Evolutionary conservation across 2,329 filamentous ascomycete genomes (phyloP), one percentile per base, ranked within the genome.

Genomic region (Colletotrichum spinosum): DNA sequence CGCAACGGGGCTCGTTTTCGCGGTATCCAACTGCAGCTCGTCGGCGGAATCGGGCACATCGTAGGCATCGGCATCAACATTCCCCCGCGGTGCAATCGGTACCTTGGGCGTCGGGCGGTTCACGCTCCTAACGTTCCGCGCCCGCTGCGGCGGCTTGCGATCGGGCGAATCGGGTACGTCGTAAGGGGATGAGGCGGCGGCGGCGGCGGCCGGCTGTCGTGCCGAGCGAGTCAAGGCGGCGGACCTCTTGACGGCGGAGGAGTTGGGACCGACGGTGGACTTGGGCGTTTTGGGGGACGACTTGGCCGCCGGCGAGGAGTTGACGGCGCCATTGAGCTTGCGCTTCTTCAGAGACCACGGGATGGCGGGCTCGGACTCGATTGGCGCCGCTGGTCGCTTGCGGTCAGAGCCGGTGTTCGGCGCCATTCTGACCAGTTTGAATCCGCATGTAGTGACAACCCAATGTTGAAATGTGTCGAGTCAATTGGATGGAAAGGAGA

Each of bases 261-360:
- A 48, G 11, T 17, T 13, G 35, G 39, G 25, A 6, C 53, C 46
- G 7, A 50, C 38, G 5, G 45, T 67, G 39, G 49, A 41, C 34
- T 72, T 71, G 42, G 77, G 67, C 3, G 74, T 72, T 25, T 70
- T 74, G 2, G 76, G 73, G 4, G 75, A 72, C 12, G 74, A 73
- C 5, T 73, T 69, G 6, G 72, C 70, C 51, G 70, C 65, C 25
- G 25, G 25, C 4, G 75, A 72, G 13, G 74, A 73, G 5, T 73
- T 69, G 7, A 72, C 70, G 52, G 70, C 65, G 39, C 72, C 71
- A 44, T 77, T 74, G n/a, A 78, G 58, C 64, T 70, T 74, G 50
- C 72, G 64, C 41, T 44, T 67, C 55, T 64, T 67, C 37, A 54
- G 60, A 15, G 52, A 58, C 51, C 49, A 65, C n/a, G 57, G 62